Evolutionary conservation across 257 asterid genomes (phyloP), one percentile per base, ranked within the genome.

Genomic region (Osmanthus fragrans): DNA sequence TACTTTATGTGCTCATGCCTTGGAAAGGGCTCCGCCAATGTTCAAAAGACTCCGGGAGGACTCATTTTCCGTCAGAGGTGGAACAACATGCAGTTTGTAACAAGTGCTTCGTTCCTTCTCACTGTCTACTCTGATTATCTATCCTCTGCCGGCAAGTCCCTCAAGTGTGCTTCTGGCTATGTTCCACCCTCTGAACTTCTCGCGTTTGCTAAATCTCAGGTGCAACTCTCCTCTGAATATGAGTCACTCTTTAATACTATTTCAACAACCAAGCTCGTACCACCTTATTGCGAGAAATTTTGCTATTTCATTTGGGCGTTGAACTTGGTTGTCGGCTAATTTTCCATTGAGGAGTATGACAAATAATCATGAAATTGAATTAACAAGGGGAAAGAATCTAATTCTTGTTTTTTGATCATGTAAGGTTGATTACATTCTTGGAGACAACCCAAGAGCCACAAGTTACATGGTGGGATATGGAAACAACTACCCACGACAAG

Each of bases 381-480:
- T 9, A 27, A 63, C 5, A 27, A 63, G 69, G 69, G 23, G 30
- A 58, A 27, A 30, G 7, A 15, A 27, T 13, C 73, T 81, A 49
- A 49, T 30, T 42, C 33, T 42, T 75, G n/a, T 39, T 18, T 72
- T 19, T 73, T 60, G 39, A 70, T 47, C 42, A 39, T n/a, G 0
- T 8, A 60, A 95, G 99, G 98, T 93, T 77, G 99, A 95, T 64
- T 95, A 95, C 87, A 91, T 95, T 76, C 94, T 95, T n/a, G 99
- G 99, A 66, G 97, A 95, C 81, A 95, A 95, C 75, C 99, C 99
- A 25, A 92, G 99, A 42, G 99, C 97, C 30, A 93, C 99, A 30
- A 95, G 99, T 82, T 95, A 95, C 90, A 90, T 95, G 98, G 99
- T 95, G 10, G 99, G 99, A 47, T 95, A 95, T 67, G 99, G 99